Evolutionary conservation across 495 filamentous ascomycete species (phyloP), one percentile per base, ranked within the genome.

Genomic region (Neurospora sp.): DNA sequence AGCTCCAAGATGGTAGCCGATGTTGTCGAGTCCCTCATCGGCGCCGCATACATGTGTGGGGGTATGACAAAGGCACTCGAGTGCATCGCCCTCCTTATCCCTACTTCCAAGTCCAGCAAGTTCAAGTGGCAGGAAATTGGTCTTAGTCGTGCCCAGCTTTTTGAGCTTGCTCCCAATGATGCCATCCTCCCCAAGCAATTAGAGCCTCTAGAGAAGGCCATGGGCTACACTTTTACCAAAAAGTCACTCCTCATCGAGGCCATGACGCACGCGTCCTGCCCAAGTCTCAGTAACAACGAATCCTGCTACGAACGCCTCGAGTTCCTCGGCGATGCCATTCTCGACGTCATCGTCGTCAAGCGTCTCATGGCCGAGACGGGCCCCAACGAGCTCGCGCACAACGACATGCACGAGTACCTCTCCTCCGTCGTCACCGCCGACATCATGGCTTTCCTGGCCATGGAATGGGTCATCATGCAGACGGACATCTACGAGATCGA

Each of bases 1-100:
- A 91, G 92, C 2, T 91, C 88, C 8, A 99, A 99, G 77, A 89
- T 90, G 3, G 86, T 97, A 14, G 96, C 96, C 5, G 96, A 99
- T 75, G 92, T 97, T 0, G 88, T 98, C 12, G 96, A 99, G 79
- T 89, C 85, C 0, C 84, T 98, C 1, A 91, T 97, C 42, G 96
- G 93, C 2, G 92, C 92, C 0, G 85, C 92, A 2, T 97, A 87
- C 76, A 70, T 93, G 8, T 88, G 92, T 69, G 93, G 93, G 1
- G 92, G 92, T 0, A 79, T 88, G 42, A 42, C 84, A 10, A 90
- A 89, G 72, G 93, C 92, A 0, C 81, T 92, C 35, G 73, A 79
- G 11, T 94, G 91, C 78, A 84, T 96, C 2, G 81, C 86, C 46
- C 80, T 87, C 38, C 92, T 95, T 80, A 77, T 93, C 10, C 90